These are phyloP conservation scores for Fusarium sp. DNA, from an alignment of 2,329 filamentous ascomycete genomes.

Conservation along the genomic window DNA sequence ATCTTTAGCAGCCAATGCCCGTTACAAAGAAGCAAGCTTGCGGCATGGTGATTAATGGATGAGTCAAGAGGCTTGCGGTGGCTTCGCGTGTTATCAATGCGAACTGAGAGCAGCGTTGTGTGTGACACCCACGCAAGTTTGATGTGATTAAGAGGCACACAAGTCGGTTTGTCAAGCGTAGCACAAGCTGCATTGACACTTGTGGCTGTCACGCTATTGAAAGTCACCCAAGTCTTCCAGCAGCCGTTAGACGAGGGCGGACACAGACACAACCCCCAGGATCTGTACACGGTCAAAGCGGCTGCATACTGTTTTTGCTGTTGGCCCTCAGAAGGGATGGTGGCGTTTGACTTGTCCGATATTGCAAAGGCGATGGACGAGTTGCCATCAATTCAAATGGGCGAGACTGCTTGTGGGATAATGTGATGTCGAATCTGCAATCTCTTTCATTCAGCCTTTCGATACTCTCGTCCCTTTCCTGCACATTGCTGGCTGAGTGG, in stretches of 20 bases:
- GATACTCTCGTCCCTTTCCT: no score
- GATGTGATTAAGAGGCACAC: neutral
- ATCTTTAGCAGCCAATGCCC: neutral
- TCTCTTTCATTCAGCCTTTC: no score
- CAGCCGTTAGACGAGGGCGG: neutral
- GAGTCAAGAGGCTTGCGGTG: neutral
- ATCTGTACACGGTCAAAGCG: neutral
- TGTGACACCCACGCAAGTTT: neutral
- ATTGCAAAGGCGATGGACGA: neutral
- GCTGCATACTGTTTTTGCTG: neutral
- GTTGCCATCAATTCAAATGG: neutral
- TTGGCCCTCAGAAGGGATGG: neutral
- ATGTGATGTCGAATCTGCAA: neutral
- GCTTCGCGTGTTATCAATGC: neutral
- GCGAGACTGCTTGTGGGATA: neutral
- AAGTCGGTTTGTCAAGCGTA: neutral
- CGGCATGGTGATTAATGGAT: neutral
- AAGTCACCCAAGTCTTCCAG: neutral
- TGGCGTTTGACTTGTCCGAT: neutral
- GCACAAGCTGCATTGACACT: neutral
- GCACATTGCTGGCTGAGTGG: no score
- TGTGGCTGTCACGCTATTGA: slow-evolving; percentile 7
- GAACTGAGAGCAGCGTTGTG: neutral
- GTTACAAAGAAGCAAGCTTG: neutral
- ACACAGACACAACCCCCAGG: neutral